phyloP scores from a whole-genome alignment of 768 basidiomycete species.

The Holtermanniella nyarrowii region DNA sequence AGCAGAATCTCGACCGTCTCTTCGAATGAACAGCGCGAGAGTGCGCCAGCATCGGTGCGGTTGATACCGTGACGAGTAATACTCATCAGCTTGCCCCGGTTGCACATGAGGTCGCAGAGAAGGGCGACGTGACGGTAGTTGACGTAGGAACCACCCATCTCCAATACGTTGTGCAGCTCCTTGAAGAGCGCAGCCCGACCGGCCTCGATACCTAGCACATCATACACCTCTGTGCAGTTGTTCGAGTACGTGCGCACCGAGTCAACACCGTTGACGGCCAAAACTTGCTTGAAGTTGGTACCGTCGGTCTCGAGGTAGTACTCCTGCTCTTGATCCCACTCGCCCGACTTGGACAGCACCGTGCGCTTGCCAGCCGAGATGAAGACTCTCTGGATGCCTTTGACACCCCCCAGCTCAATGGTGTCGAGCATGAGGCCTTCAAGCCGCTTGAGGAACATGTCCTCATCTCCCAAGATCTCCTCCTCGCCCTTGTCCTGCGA shows the following conservation, averaged over 20 bases:
- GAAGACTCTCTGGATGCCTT: constrained; percentile 83
- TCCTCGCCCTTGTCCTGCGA: constrained; percentile 58
- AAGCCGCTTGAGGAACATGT: constrained; percentile 88
- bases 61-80: constrained; percentile 99
- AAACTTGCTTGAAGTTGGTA: constrained; percentile 86
- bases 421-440: constrained; percentile 95
- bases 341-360: constrained; percentile 51
- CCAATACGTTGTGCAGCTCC: constrained; percentile 89
- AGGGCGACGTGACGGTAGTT: constrained; percentile 94
- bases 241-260: constrained; percentile 89
- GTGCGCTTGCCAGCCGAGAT: constrained; percentile 78
- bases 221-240: constrained; percentile 88
- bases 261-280: constrained; percentile 92
- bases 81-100: constrained; percentile 87
- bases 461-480: constrained; percentile 68
- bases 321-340: constrained; percentile 50
- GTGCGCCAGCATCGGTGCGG: constrained; percentile 93
- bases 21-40: constrained; percentile 98
- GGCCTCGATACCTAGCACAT: constrained; percentile 92
- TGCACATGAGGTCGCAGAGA: constrained; percentile 97
- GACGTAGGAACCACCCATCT: constrained; percentile 98
- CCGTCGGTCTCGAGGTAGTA: constrained; percentile 98
- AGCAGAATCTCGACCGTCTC: constrained; percentile 98
- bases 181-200: constrained; percentile 87
- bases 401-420: constrained; percentile 87